A percentile compares a stretch with the other conserved stretches of the same genome.
These are phyloP conservation scores for Aciculosporium take DNA, from an alignment of 2,329 filamentous ascomycete species.

Conservation along the genomic window DNA sequence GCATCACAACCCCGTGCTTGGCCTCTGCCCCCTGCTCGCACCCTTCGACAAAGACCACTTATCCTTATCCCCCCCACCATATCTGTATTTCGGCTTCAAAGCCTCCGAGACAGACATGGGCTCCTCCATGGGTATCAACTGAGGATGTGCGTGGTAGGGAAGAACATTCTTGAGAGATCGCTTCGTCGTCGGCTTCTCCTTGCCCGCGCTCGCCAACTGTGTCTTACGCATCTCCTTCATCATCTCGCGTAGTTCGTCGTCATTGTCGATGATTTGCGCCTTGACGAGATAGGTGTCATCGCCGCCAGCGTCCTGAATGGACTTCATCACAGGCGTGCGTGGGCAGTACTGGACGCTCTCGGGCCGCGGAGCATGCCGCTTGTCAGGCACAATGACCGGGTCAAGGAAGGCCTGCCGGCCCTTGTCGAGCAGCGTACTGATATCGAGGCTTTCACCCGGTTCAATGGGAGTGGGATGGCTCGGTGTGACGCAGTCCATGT, in stretches of 20 bases:
- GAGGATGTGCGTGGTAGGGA: conserved; percentile 22
- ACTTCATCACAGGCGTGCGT: conserved; percentile 66
- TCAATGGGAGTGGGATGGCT: conserved; percentile 67
- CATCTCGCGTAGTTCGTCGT: conserved; percentile 60
- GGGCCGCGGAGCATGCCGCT: conserved; percentile 37
- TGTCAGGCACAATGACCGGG: conserved; percentile 42
- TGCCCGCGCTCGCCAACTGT: conserved; percentile 10
- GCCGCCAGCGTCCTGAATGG: conserved; percentile 36
- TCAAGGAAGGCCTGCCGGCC: conserved; percentile 57
- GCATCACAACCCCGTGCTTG: conserved; percentile 14
- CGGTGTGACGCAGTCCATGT: conserved; percentile 94
- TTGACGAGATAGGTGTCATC: conserved; percentile 52
- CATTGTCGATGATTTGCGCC: conserved; percentile 67
- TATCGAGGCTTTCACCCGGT: conserved; percentile 77
- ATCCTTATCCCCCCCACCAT: conserved; percentile 12
- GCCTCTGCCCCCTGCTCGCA: conserved; percentile 12
- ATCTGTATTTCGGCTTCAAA: conserved; percentile 11
- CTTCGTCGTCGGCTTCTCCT: conserved; percentile 13
- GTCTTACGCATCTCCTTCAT: conserved; percentile 43
- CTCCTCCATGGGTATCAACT: conserved; percentile 21
- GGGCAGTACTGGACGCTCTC: conserved; percentile 53
- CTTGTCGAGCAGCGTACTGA: conserved; percentile 60
- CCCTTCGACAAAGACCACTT: conserved; percentile 14
- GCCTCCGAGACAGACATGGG: conserved; percentile 23
- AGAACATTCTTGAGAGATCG: conserved; percentile 17